Evolutionary conservation across 2,329 filamentous ascomycete species (phyloP).

Genomic region (Monilinia fructicola): DNA sequence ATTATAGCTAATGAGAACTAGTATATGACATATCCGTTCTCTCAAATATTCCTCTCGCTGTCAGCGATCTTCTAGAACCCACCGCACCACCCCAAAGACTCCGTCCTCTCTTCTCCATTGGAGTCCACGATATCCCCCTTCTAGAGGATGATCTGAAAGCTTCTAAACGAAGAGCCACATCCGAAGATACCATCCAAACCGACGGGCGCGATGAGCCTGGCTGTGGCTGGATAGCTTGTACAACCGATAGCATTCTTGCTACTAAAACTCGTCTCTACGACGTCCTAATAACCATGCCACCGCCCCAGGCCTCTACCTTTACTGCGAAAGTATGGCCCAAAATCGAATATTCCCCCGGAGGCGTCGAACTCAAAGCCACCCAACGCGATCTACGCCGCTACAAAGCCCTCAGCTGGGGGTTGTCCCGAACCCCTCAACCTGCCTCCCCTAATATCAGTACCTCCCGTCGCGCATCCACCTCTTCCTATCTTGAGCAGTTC

Average conservation of each 20-base stretch:
- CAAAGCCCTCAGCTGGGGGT: slow-evolving; percentile 62
- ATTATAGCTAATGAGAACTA: slow-evolving; percentile 41
- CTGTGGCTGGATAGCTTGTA: slow-evolving; percentile 87
- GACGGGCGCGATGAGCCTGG: slow-evolving; percentile 49
- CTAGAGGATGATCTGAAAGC: slow-evolving; percentile 62
- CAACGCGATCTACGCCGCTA: slow-evolving; percentile 87
- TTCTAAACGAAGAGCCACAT: slow-evolving; percentile 42
- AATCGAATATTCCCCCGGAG: slow-evolving; percentile 61
- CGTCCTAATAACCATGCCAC: slow-evolving; percentile 79
- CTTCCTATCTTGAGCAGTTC: slow-evolving; percentile 30
- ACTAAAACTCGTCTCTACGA: slow-evolving; percentile 89
- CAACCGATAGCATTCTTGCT: slow-evolving; percentile 87
- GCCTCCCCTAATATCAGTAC: slow-evolving; percentile 25
- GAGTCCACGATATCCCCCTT: slow-evolving; percentile 86
- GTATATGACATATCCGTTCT: slow-evolving; percentile 95
- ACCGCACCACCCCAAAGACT: slow-evolving; percentile 64
- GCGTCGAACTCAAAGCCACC: slow-evolving; percentile 73
- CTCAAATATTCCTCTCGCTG: slow-evolving; percentile 77
- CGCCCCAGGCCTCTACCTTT: slow-evolving; percentile 56
- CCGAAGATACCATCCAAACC: slow-evolving; percentile 35
- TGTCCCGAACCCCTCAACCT: slow-evolving; percentile 46
- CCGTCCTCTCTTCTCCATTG: slow-evolving; percentile 85
- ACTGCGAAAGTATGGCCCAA: slow-evolving; percentile 70
- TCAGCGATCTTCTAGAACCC: slow-evolving; percentile 66
- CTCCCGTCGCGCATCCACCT: slow-evolving; percentile 24